Evolutionary conservation across 257 asterid genomes (phyloP).

Genomic region (Petrea volubilis): DNA sequence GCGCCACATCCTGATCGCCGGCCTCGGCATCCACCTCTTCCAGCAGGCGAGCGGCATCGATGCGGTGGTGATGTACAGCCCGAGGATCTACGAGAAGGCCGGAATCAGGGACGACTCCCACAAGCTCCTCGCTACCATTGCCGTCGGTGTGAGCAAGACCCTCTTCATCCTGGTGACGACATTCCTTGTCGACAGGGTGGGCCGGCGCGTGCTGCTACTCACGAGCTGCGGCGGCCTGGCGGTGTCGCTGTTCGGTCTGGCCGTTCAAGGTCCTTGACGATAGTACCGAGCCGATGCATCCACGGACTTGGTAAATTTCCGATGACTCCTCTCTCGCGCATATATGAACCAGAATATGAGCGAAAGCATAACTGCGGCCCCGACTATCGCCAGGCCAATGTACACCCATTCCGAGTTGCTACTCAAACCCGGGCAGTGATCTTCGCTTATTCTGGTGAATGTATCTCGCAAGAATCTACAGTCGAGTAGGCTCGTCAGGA

Average conservation of each 20-base stretch:
- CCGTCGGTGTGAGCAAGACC: constrained; percentile 54
- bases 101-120: constrained; percentile 29
- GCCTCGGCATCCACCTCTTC: constrained; percentile 50
- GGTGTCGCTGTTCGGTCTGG: constrained; percentile 29
- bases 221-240: constrained; percentile 53
- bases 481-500: too few relatives aligned
- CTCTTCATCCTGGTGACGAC: constrained; percentile 52
- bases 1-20: constrained; percentile 42
- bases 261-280: too few relatives aligned
- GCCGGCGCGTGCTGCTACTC: constrained; percentile 56
- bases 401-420: too few relatives aligned
- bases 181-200: constrained; percentile 46
- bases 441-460: too few relatives aligned
- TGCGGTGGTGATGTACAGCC: constrained; percentile 44
- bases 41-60: constrained; percentile 55
- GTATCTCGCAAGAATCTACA: too few relatives aligned
- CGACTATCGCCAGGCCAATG: too few relatives aligned
- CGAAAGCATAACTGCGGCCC: too few relatives aligned
- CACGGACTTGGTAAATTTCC: too few relatives aligned
- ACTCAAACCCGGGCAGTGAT: too few relatives aligned
- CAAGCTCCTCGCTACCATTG: constrained; percentile 51
- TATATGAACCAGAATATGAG: too few relatives aligned
- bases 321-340: too few relatives aligned
- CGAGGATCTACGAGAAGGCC: constrained; percentile 37
- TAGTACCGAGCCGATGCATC: constrained; percentile 40